phyloP scores from a whole-genome alignment of 2,329 filamentous ascomycete species.

The Xylariaceae sp. region DNA sequence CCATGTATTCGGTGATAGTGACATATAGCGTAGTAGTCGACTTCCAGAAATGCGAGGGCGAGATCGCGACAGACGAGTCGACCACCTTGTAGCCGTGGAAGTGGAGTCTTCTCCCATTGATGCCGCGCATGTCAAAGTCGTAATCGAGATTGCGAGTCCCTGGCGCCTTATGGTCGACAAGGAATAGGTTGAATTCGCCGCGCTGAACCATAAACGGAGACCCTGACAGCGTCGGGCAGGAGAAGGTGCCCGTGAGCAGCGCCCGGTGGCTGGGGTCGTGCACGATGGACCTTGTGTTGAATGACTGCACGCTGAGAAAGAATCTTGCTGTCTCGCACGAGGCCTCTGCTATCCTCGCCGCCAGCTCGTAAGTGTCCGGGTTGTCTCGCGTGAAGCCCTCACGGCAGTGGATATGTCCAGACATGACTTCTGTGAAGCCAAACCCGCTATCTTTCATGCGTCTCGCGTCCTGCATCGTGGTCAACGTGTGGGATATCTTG shows the following conservation, averaged over 20 bases:
- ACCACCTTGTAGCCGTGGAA: constrained; percentile 58
- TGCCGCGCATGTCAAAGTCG: constrained; percentile 51
- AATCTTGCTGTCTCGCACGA: constrained; percentile 49
- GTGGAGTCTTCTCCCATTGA: constrained; percentile 43
- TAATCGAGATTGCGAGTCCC: constrained; percentile 54
- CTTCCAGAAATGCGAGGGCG: constrained; percentile 49
- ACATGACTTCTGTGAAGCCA: constrained; percentile 59
- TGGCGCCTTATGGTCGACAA: constrained; percentile 41
- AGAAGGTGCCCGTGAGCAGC: constrained; percentile 52
- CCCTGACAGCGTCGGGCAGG: constrained; percentile 44
- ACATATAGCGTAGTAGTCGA: constrained; percentile 57
- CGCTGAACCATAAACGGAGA: constrained; percentile 54
- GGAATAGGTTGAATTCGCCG: constrained; percentile 52
- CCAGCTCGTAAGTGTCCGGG: constrained; percentile 44
- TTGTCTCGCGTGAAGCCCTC: constrained; percentile 34
- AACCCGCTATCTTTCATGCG: constrained; percentile 41
- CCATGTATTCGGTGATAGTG: constrained; percentile 39
- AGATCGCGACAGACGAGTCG: constrained; percentile 51
- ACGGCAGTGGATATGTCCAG: constrained; percentile 48
- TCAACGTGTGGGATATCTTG: constrained; percentile 28
- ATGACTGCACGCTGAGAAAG: constrained; percentile 50
- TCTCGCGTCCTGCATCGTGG: constrained; percentile 34
- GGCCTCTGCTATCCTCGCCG: constrained; percentile 44
- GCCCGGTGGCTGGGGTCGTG: constrained; percentile 40
- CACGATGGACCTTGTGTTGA: constrained; percentile 42